These are phyloP conservation scores for Claviceps fusiformis DNA, from an alignment of 2,329 filamentous ascomycete species.

Conservation along the genomic window DNA sequence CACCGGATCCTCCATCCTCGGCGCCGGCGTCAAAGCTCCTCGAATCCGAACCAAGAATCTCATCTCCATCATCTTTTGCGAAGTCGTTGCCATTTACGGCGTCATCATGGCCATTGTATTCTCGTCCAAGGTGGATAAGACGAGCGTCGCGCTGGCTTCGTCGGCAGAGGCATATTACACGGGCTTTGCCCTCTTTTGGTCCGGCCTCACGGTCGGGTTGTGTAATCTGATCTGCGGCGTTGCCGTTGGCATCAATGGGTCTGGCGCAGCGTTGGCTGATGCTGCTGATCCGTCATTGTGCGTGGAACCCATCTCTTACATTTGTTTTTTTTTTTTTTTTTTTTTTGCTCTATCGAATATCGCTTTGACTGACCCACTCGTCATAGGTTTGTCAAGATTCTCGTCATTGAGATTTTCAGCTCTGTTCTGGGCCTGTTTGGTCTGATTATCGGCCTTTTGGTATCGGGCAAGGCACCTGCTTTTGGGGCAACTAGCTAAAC, in stretches of 20 bases:
- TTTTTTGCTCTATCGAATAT: not conserved
- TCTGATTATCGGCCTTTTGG: constrained; percentile 81
- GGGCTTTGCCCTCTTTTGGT: constrained; percentile 92
- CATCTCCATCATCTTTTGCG: constrained; percentile 99
- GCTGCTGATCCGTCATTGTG: constrained; percentile 84
- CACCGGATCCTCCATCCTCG: constrained; percentile 92
- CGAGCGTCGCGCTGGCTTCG: constrained; percentile 52
- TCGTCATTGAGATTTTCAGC: constrained; percentile 98
- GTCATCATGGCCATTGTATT: constrained; percentile 99
- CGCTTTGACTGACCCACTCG: constrained; percentile 10
- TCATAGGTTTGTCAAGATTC: constrained; percentile 86
- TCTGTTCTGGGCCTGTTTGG: constrained; percentile 94
- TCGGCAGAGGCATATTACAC: constrained; percentile 79
- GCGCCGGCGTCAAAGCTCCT: constrained; percentile 89
- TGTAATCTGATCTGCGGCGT: constrained; percentile 96
- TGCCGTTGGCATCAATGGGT: constrained; percentile 95
- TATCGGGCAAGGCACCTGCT: constrained; percentile 61
- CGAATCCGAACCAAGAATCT: constrained; percentile 98
- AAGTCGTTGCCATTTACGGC: constrained; percentile 98
- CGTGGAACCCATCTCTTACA: constrained; percentile 22
- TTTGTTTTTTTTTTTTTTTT: not conserved
- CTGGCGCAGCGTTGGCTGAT: constrained; percentile 89
- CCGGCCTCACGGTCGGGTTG: constrained; percentile 81
- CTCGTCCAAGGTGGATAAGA: constrained; percentile 66
- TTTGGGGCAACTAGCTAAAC: constrained; percentile 9